Evolutionary conservation across 441 rosid species (phyloP), one percentile per base, ranked within the genome.

Genomic region (Bocquillonia castaneifolia): DNA sequence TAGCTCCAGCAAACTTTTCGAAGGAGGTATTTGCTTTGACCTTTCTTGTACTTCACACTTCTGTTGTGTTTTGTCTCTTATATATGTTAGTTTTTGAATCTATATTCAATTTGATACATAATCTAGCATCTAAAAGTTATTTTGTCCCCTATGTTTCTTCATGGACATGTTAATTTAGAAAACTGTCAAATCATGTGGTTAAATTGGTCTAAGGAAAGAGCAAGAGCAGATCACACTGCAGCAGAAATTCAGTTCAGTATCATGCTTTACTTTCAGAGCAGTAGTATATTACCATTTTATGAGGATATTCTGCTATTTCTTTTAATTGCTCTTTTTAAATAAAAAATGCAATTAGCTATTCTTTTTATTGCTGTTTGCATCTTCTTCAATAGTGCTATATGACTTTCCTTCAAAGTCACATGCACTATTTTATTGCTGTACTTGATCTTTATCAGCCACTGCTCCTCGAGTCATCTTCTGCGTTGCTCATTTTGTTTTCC

Each of bases 1-100:
- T 94, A 47, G 67, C 91, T 31, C 98, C 97, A 0, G 99, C 90
- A 34, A 94, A 92, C 85, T 94, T 94, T 72, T 85, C 99, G 6
- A 90, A 83, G 82, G 83, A 74, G 92, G 99, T 92, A 80, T 22
- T 42, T 34, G 47, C 37, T 15, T 18, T 15, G 6, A 23, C 4
- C 15, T 29, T 18, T 34, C 22, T 37, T 44, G 42, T 26, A 2
- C 39, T 52, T 14, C 4, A 18, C 9, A 45, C 32, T 13, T n/a
- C 14, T 22, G 15, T 9, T 34, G 32, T 20, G 17, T 7, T 23
- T 45, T n/a, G 29, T 32, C 2, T 0, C 52, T 50, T n/a, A 39
- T 26, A 12, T n/a, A 18, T 13, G 2, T n/a, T 29, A 18, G 15
- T 62, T 26, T 0, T 26, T 40, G 14, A 22, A 26, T 34, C 12